These are phyloP conservation scores for Nakazawaea peltata DNA, from an alignment of 805 yeast genomes.

Conservation along the genomic window DNA sequence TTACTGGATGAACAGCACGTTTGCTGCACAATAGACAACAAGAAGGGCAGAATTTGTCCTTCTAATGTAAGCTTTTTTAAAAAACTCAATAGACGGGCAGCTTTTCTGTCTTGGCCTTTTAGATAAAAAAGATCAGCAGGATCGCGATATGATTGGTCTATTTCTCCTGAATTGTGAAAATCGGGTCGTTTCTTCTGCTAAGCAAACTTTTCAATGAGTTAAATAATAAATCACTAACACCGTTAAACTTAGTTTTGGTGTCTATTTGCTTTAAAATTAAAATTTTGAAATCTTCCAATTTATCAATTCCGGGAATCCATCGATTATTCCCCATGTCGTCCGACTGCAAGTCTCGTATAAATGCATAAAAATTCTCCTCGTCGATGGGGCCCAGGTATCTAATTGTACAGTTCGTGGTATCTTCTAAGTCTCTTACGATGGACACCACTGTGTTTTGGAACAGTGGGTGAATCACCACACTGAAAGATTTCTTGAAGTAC, in stretches of 20 bases:
- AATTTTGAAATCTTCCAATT: constrained; percentile 37
- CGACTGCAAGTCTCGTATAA: constrained; percentile 21
- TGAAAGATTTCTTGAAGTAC: constrained; percentile 17
- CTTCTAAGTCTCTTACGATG: constrained; percentile 39
- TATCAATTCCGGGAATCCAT: constrained; percentile 28
- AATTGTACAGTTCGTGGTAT: constrained; percentile 22
- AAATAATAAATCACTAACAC: constrained; percentile 42
- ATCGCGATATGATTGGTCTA: no score
- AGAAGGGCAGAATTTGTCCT: no score
- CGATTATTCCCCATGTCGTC: no score
- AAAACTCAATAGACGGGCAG: no score
- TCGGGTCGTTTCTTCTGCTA: no score
- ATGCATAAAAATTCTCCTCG: constrained; percentile 27
- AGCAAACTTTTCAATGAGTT: constrained; percentile 45
- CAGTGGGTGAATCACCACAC: constrained; percentile 43
- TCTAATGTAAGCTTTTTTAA: no score
- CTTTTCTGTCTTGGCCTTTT: no score
- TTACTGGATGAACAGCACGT: no score
- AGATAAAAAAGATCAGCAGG: no score
- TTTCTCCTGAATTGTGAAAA: no score
- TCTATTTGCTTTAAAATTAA: constrained; percentile 32
- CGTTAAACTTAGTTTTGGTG: constrained; percentile 33
- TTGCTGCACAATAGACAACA: no score
- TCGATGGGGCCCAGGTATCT: constrained; percentile 49
- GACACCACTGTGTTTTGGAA: constrained; percentile 36